Evolutionary conservation across 805 yeast genomes (phyloP), one percentile per base, ranked within the genome.

Genomic region (Peterozyma toletana): DNA sequence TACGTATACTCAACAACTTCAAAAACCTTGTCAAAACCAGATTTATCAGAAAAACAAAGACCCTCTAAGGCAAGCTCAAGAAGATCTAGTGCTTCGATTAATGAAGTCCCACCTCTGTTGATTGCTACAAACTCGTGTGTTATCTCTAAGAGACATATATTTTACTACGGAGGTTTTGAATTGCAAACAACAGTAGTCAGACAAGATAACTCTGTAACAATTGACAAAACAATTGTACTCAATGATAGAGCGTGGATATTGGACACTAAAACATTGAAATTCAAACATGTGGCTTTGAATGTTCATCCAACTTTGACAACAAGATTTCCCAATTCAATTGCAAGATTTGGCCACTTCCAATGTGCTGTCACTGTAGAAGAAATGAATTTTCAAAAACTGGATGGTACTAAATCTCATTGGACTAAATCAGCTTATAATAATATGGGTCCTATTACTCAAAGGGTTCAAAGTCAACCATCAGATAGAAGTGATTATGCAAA

Each of bases 121-220:
- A 54, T 75, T 37, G 71, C 77, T 43, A 62, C 78, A 56, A 53
- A 68, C 5, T 68, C 75, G 14, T 66, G 77, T 9, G 67, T 62
- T 43, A 62, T 84, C 4, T 74, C 85, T 4, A 65, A 70, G n/a
- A 60, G 77, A 33, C 80, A 80, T 52, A 67, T 78, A 13, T 70
- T 83, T 49, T 71, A 73, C 46, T 82, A 76, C 54, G 95, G 91
- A n/a, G 95, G 93, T 0, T 75, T 82, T 55, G 75, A 73, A 53
- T 53, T 68, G 5, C 48, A 54, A 5, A 68, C 69, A 15, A 57
- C 59, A 7, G 62, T 64, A 14, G 56, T 61, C 6, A 47, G 49
- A 10, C 46, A 55, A 3, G 55, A 50, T 38, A 42, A 39, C 37
- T 47, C 43, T 49, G 44, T 5, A 50, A 53, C 31, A n/a, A 2